A percentile compares a stretch with the other conserved stretches of the same genome.
Evolutionary conservation across 75 land plant genomes (phyloP).

Genomic region (Cryptomeria japonica): DNA sequence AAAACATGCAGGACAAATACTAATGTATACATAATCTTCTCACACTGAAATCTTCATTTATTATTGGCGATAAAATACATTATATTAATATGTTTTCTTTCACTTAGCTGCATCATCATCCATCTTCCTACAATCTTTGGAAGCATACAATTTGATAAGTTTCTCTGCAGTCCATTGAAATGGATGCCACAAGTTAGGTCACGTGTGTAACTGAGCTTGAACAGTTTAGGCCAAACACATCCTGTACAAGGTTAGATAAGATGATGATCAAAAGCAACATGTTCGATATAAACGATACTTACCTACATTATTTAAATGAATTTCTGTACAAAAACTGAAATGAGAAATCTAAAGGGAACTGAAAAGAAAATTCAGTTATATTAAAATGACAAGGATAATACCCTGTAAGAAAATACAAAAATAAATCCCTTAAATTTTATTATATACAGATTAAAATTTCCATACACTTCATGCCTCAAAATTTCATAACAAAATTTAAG

Average conservation of each 20-base stretch:
- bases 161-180: neutral
- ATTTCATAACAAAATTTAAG: neutral
- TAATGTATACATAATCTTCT: neutral
- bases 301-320: neutral
- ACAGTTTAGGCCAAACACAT: neutral
- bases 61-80: neutral
- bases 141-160: neutral
- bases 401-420: neutral
- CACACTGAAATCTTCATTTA: neutral
- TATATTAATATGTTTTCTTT: neutral
- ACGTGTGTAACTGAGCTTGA: neutral
- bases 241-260: neutral
- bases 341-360: neutral
- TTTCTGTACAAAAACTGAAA: neutral
- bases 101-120: neutral
- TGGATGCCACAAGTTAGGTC: neutral
- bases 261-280: neutral
- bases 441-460: conserved; percentile 1
- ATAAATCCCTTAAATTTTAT: neutral
- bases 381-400: neutral
- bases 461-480: neutral
- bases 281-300: neutral
- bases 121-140: neutral
- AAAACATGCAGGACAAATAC: neutral
- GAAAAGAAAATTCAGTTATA: neutral